phyloP scores from a whole-genome alignment of 2,329 filamentous ascomycete genomes.

The Curvularia lunata region DNA sequence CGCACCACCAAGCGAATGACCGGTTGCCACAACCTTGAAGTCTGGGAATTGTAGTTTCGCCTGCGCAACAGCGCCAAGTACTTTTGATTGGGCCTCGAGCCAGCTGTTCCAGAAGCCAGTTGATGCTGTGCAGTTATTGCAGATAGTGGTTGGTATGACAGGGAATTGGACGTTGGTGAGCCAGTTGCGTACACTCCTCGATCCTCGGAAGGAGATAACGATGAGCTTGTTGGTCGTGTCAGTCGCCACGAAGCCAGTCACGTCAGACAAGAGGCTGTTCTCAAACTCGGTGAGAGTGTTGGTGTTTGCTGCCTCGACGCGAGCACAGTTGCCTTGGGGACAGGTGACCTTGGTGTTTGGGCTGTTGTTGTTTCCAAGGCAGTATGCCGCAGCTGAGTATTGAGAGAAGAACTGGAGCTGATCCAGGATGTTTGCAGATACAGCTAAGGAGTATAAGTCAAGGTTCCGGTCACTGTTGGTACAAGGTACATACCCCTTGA shows the following conservation, averaged over 20 bases:
- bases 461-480: neutral
- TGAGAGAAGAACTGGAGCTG: constrained; percentile 57
- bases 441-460: constrained; percentile 27
- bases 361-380: constrained; percentile 56
- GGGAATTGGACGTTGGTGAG: constrained; percentile 61
- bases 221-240: constrained; percentile 60
- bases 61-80: constrained; percentile 53
- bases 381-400: constrained; percentile 62
- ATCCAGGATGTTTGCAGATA: constrained; percentile 51
- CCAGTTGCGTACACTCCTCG: constrained; percentile 65
- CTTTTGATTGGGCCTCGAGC: constrained; percentile 57
- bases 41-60: constrained; percentile 57
- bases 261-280: constrained; percentile 51
- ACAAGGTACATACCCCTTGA: constrained; percentile 35
- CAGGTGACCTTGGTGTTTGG: constrained; percentile 55
- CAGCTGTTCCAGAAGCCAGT: constrained; percentile 66
- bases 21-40: constrained; percentile 65
- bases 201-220: constrained; percentile 67
- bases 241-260: constrained; percentile 56
- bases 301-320: constrained; percentile 56
- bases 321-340: constrained; percentile 54
- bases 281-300: constrained; percentile 57
- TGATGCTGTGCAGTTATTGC: constrained; percentile 60
- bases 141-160: constrained; percentile 51
- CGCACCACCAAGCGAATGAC: constrained; percentile 73